Conservation (phyloP, 805 yeast genomes). For the Lipomyces kockii region DNA sequence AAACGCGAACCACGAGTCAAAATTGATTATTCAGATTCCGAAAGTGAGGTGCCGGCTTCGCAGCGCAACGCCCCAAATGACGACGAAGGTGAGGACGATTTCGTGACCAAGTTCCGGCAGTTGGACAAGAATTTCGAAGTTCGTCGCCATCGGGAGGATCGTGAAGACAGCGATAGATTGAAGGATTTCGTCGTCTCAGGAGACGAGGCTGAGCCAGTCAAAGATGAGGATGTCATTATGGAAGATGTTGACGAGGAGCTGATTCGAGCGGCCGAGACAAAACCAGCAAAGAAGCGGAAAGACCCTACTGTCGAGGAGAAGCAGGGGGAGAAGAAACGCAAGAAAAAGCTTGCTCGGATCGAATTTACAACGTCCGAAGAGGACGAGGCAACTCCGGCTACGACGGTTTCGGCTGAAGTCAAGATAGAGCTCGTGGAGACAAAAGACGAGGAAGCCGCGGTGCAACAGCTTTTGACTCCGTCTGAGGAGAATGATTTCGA, state of each 20-base stretch:
- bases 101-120: constrained; percentile 4
- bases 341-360: constrained; percentile 14
- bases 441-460: background rate
- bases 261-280: background rate
- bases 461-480: constrained; percentile 26
- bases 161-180: constrained; percentile 14
- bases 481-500: constrained; percentile 23
- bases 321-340: constrained; percentile 4
- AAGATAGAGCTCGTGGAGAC: background rate
- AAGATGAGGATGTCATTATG: constrained; percentile 4
- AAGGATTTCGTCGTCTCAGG: constrained; percentile 14
- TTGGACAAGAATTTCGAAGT: background rate
- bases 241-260: constrained; percentile 8
- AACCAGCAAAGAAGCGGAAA: constrained; percentile 18
- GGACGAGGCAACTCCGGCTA: constrained; percentile 35
- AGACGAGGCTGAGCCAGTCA: constrained; percentile 2
- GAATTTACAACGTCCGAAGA: constrained; percentile 38
- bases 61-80: background rate
- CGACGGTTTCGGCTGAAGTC: background rate
- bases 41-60: background rate
- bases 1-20: background rate
- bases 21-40: constrained; percentile 4
- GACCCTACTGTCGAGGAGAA: constrained; percentile 1
- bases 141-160: background rate
- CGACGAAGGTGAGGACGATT: constrained; percentile 3